These are phyloP conservation scores for Sphaerosporella brunnea DNA, from an alignment of 495 filamentous ascomycete genomes.

Conservation along the genomic window DNA sequence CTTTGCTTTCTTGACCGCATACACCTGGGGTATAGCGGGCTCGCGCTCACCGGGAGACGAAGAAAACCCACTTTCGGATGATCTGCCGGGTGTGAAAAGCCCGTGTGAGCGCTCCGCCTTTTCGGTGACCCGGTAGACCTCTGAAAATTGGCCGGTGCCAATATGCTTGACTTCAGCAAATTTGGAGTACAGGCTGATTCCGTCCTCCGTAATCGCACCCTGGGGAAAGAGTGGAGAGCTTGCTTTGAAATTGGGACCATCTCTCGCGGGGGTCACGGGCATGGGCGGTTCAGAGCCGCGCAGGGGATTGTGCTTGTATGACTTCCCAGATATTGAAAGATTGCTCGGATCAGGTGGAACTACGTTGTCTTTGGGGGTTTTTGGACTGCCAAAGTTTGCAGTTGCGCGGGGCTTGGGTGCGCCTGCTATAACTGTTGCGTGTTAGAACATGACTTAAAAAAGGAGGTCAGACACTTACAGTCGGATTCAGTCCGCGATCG, in stretches of 20 bases:
- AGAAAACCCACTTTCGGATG: slow-evolving; percentile 27
- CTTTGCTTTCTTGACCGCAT: slow-evolving; percentile 84
- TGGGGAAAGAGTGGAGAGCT: slow-evolving; percentile 2
- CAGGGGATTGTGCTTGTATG: not conserved
- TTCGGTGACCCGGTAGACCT: slow-evolving; percentile 64
- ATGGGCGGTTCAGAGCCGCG: not conserved
- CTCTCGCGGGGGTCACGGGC: slow-evolving; percentile 2
- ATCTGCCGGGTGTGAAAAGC: slow-evolving; percentile 29
- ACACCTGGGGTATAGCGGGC: slow-evolving; percentile 31
- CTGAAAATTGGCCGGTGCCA: slow-evolving; percentile 80
- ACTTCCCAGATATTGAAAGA: slow-evolving; percentile 9
- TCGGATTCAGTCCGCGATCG: slow-evolving; percentile 19
- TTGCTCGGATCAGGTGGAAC: slow-evolving; percentile 6
- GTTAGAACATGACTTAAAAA: no score
- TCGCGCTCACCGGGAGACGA: slow-evolving; percentile 16
- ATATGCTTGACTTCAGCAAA: slow-evolving; percentile 62
- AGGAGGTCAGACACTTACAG: slow-evolving; percentile 6
- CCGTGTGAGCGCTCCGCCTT: slow-evolving; percentile 21
- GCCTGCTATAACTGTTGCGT: slow-evolving; percentile 8
- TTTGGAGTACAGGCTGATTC: slow-evolving; percentile 27
- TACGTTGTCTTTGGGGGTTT: not conserved
- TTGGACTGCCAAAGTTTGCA: not conserved
- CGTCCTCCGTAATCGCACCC: slow-evolving; percentile 1
- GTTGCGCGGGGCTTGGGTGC: not conserved
- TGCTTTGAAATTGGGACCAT: not conserved